Conservation (phyloP, 768 basidiomycete genomes). For the Artomyces pyxidatus region DNA sequence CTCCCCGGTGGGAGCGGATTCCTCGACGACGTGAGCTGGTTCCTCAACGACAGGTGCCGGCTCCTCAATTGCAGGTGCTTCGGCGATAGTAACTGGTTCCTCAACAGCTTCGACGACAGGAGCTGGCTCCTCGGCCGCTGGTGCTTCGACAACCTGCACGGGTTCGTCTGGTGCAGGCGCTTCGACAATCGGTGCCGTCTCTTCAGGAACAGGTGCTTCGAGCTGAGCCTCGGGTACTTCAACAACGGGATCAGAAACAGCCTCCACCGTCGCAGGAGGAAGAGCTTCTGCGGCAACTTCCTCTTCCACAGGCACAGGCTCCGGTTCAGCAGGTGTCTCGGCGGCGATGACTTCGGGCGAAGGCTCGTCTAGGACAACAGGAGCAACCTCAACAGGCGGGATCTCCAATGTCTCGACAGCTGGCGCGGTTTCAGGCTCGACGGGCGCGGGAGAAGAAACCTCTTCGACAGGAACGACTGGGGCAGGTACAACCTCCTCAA, state of each 20-base stretch:
- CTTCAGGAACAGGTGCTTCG: neutral
- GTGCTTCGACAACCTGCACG: neutral
- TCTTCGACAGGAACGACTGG: neutral
- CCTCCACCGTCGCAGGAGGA: no score
- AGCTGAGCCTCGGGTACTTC: no score
- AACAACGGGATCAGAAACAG: no score
- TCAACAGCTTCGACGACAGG: slow-evolving; percentile 1
- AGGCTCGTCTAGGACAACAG: neutral
- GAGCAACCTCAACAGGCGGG: neutral
- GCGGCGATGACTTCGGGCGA: neutral
- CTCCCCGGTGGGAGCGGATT: neutral
- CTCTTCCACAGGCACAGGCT: neutral
- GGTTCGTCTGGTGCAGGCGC: neutral
- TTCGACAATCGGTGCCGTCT: neutral
- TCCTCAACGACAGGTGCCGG: neutral
- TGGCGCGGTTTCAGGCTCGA: neutral
- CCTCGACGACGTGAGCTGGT: neutral
- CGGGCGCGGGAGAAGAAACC: neutral
- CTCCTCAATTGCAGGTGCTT: neutral
- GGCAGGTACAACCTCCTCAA: neutral
- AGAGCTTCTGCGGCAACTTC: no score
- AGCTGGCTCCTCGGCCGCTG: neutral
- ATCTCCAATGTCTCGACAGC: slow-evolving; percentile 1
- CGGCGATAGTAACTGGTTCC: neutral
- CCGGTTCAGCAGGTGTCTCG: neutral